Percentiles rank a stretch among this genome's conserved stretches.
Evolutionary conservation across 2,329 filamentous ascomycete species (phyloP).

Genomic region (Epichloe baconii): DNA sequence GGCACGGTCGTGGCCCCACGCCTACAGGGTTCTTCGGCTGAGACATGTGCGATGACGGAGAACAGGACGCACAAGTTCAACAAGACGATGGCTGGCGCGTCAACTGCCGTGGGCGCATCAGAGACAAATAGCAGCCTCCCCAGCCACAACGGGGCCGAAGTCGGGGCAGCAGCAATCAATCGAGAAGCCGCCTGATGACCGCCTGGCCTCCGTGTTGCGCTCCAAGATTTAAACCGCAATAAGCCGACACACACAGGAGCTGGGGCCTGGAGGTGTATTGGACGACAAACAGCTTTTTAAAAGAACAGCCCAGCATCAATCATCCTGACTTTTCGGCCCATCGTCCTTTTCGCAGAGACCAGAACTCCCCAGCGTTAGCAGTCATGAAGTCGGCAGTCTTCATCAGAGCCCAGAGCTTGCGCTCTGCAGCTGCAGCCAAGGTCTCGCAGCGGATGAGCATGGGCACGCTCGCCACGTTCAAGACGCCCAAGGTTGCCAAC

Average conservation of each 20-base stretch:
- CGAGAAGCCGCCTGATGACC: no score
- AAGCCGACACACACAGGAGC: constrained; percentile 12
- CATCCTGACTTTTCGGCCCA: neutral
- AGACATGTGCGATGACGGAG: no score
- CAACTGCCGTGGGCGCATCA: neutral
- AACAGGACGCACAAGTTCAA: no score
- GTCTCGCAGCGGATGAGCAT: constrained; percentile 19
- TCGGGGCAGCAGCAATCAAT: neutral
- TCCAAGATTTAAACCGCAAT: constrained; percentile 13
- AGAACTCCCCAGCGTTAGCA: neutral
- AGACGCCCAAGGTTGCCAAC: constrained; percentile 74
- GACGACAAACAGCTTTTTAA: neutral
- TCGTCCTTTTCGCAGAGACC: neutral
- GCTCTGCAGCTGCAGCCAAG: constrained; percentile 15
- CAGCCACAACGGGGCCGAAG: neutral
- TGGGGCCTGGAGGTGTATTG: neutral
- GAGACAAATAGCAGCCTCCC: neutral
- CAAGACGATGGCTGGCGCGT: no score
- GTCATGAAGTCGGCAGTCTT: constrained; percentile 23
- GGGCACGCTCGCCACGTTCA: constrained; percentile 68
- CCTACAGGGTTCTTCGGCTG: no score
- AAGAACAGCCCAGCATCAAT: neutral
- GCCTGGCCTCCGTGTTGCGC: neutral
- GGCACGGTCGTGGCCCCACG: no score
- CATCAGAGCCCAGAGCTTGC: constrained; percentile 20